A percentile compares a stretch with the other conserved stretches of the same genome.
phyloP scores from a whole-genome alignment of 495 filamentous ascomycete species.

The Neurospora tetrasperma region DNA sequence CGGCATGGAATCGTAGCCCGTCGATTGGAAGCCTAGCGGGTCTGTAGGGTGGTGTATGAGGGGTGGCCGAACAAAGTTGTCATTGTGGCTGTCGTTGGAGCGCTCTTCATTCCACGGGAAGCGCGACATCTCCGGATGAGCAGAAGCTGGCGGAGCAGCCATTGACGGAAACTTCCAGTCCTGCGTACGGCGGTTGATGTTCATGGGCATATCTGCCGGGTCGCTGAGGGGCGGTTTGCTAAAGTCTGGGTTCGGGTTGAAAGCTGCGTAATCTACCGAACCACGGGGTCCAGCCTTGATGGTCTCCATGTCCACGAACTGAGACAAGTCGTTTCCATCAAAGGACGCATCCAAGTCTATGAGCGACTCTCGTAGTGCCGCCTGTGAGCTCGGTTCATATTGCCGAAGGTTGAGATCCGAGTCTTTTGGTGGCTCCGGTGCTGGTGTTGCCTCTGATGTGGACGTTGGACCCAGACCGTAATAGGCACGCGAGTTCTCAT shows the following conservation, averaged over 20 bases:
- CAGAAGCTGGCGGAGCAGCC: slow-evolving; percentile 34
- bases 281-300: slow-evolving; percentile 39
- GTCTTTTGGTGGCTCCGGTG: slow-evolving; percentile 1
- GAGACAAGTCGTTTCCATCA: slow-evolving; percentile 38
- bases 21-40: slow-evolving; percentile 33
- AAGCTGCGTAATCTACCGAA: slow-evolving; percentile 31
- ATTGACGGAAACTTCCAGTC: slow-evolving; percentile 55
- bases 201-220: slow-evolving; percentile 30
- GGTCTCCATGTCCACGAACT: slow-evolving; percentile 49
- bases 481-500: slow-evolving; percentile 44
- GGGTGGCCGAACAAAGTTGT: slow-evolving; percentile 28
- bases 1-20: slow-evolving; percentile 27
- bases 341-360: slow-evolving; percentile 47
- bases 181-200: slow-evolving; percentile 40
- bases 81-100: background rate
- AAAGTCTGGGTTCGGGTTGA: slow-evolving; percentile 31
- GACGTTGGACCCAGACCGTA: slow-evolving; percentile 30
- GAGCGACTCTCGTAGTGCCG: slow-evolving; percentile 41
- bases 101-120: slow-evolving; percentile 34
- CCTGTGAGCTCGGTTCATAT: slow-evolving; percentile 37
- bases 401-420: slow-evolving; percentile 42
- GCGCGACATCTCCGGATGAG: slow-evolving; percentile 39
- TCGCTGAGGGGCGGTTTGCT: slow-evolving; percentile 40
- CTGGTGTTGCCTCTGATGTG: background rate
- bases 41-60: slow-evolving; percentile 43